A percentile compares a stretch with the other conserved stretches of the same genome.
Evolutionary conservation across 768 basidiomycete species (phyloP).

Genomic region (Tubosaeta brunneosetosa): DNA sequence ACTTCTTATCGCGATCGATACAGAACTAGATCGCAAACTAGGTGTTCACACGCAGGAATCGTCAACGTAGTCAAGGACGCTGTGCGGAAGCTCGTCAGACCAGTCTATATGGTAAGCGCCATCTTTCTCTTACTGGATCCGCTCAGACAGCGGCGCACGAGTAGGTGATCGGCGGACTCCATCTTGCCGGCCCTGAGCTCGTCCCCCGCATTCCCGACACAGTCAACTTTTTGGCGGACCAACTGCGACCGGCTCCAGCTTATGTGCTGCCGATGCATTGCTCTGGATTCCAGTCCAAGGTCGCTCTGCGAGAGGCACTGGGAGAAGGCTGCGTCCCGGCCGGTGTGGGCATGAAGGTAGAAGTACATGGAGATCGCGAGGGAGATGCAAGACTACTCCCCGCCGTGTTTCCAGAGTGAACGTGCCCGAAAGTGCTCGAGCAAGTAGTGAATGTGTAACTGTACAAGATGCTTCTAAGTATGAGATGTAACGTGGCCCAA

Average conservation of each 20-base stretch:
- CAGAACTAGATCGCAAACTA: constrained; percentile 14
- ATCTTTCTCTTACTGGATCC: neutral
- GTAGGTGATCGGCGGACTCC: constrained; percentile 76
- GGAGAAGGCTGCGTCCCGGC: constrained; percentile 77
- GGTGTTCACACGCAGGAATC: constrained; percentile 78
- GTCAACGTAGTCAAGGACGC: constrained; percentile 79
- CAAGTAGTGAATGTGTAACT: neutral
- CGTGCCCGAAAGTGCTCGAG: neutral
- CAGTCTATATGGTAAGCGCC: constrained; percentile 64
- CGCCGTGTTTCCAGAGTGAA: constrained; percentile 12
- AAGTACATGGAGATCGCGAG: constrained; percentile 46
- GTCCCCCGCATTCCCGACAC: constrained; percentile 62
- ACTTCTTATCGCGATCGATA: neutral
- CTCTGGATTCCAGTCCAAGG: constrained; percentile 71
- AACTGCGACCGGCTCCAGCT: constrained; percentile 55
- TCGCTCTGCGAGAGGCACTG: constrained; percentile 62
- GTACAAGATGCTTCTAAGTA: neutral
- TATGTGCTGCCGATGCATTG: constrained; percentile 86
- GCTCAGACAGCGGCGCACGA: neutral
- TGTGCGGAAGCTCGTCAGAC: constrained; percentile 53
- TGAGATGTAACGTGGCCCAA: neutral
- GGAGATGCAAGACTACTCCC: constrained; percentile 33
- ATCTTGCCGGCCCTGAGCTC: constrained; percentile 72
- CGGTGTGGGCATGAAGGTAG: constrained; percentile 65
- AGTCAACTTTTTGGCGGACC: constrained; percentile 61